Base-by-base conservation (phyloP, 2,329 filamentous ascomycete species). In the Samsoniella hepiali region DNA sequence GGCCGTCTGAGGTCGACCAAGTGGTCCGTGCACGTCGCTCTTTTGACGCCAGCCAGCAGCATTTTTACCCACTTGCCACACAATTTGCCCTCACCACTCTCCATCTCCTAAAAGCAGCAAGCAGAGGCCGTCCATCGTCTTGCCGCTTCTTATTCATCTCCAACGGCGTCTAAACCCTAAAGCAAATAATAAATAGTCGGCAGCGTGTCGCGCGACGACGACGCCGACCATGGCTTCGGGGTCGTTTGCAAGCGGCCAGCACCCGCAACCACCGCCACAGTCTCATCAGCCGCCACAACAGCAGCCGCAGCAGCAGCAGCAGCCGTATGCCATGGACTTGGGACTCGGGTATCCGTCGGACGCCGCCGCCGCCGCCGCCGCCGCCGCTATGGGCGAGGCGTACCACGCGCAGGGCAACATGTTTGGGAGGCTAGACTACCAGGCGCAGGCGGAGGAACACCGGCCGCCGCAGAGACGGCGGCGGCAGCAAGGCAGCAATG, bases 181-280 rank as follows among this genome's bases (percentile, higher is more conserved):
- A 5, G 11, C 3, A 13, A 31, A 9, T 10, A 5, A 29, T 9
- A 13, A 31, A 9, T 15, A 22, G 17, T 22, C 34, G 32, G 29
- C 29, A 17, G 57, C 44, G 32, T 31, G 34, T 60, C 57, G 34
- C 56, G 29, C 36, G n/a, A 40, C 36, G n/a, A 40, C 36, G 58
- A 36, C 34, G 9, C 22, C 10, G 9, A n/a, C 22, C 27, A 63
- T 63, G 62, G 29, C 55, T 13, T 58, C 54, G 17, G 55, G 47
- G 45, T 51, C 62, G 29, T 63, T 53, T 32, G 54, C 38, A 15
- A 38, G 47, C 22, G 55, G 47, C 55, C 47, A 55, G 17, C 44
- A 38, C 22, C 62, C 63, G 27, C 65, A 70, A 42, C 67, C 69
- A 65, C 69, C 68, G 62, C 69, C 66, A 65, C 67, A 68, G 58